Evolutionary conservation across 257 asterid species (phyloP).

Genomic region (Penstemon eatonii): DNA sequence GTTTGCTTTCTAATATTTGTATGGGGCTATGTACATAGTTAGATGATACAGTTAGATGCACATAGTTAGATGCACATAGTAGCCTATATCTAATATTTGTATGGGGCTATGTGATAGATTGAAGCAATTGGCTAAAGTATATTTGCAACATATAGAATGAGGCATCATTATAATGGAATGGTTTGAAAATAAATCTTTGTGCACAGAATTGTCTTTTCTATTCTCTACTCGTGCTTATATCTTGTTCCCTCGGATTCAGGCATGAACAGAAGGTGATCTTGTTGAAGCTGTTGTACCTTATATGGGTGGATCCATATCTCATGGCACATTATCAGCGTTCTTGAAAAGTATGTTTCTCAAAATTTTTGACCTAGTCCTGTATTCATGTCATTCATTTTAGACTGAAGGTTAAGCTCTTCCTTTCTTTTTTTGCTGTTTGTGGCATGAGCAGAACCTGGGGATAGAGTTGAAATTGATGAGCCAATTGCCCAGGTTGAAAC

Average conservation of each 20-base stretch:
- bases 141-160: too few relatives aligned
- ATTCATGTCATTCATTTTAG: background rate
- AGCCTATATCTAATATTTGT: too few relatives aligned
- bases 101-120: too few relatives aligned
- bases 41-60: slow-evolving; percentile 10
- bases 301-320: slow-evolving; percentile 96
- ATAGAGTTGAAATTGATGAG: slow-evolving; percentile 83
- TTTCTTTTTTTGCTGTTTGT: slow-evolving; percentile 21
- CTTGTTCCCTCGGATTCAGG: slow-evolving; percentile 20
- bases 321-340: slow-evolving; percentile 85
- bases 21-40: too few relatives aligned
- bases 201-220: slow-evolving; percentile 1
- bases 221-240: slow-evolving; percentile 5
- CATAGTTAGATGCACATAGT: too few relatives aligned
- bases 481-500: slow-evolving; percentile 98
- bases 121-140: background rate
- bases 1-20: background rate
- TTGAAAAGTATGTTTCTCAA: slow-evolving; percentile 64
- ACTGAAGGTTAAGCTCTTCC: slow-evolving; percentile 19
- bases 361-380: background rate
- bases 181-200: slow-evolving; percentile 1
- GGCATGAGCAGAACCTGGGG: slow-evolving; percentile 74
- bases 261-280: slow-evolving; percentile 56
- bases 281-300: slow-evolving; percentile 92
- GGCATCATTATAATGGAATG: background rate